These are phyloP conservation scores for Sarocladium kiliense DNA, from an alignment of 2,329 filamentous ascomycete species.

Conservation along the genomic window DNA sequence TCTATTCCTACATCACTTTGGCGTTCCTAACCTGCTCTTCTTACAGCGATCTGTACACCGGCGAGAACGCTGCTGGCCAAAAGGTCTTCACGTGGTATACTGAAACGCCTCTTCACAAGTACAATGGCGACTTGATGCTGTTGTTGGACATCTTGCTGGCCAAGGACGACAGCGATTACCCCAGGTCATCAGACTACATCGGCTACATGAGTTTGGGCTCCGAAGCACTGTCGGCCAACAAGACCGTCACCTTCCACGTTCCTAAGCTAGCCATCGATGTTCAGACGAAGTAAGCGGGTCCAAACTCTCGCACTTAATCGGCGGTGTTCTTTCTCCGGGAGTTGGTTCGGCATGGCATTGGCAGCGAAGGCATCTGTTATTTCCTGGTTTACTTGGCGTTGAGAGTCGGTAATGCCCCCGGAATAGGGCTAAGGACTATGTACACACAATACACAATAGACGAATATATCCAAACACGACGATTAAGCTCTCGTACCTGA, in stretches of 20 bases:
- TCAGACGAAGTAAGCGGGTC: slow-evolving; percentile 10
- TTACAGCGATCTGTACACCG: slow-evolving; percentile 34
- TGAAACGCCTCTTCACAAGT: slow-evolving; percentile 27
- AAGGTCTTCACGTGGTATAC: slow-evolving; percentile 47
- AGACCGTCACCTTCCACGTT: slow-evolving; percentile 45
- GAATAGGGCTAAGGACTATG: not conserved
- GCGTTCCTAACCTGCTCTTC: not conserved
- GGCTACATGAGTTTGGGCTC: slow-evolving; percentile 48
- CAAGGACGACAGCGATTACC: slow-evolving; percentile 28
- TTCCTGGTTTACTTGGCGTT: not conserved
- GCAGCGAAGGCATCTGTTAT: not conserved
- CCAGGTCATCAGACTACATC: slow-evolving; percentile 37
- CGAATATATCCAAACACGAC: not conserved
- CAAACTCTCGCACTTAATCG: not conserved
- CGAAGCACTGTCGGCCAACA: slow-evolving; percentile 38
- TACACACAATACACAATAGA: not conserved
- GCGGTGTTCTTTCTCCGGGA: not conserved
- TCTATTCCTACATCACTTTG: not conserved
- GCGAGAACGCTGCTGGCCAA: slow-evolving; percentile 34
- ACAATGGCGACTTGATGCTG: slow-evolving; percentile 40
- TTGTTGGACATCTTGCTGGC: slow-evolving; percentile 36
- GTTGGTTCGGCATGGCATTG: slow-evolving; percentile 3
- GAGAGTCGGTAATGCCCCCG: not conserved
- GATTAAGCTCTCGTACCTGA: not conserved
- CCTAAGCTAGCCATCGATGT: slow-evolving; percentile 31